Conservation (phyloP, 495 filamentous ascomycete genomes). For the Penicillium dipodomyicola region DNA sequence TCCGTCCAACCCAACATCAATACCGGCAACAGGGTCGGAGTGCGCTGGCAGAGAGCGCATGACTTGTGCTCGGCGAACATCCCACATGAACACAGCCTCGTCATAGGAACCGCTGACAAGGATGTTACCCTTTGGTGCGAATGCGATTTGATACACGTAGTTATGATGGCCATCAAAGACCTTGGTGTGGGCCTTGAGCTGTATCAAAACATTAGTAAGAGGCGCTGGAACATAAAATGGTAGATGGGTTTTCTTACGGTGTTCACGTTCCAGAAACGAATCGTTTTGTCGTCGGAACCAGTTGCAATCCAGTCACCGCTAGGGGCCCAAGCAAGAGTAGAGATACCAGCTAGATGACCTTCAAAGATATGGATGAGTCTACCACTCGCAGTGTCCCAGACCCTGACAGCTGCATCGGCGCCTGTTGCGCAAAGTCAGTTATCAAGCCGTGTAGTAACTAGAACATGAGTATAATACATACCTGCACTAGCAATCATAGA, state of each 20-base stretch:
- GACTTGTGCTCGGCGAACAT: conserved; percentile 75
- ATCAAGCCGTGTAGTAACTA: not conserved
- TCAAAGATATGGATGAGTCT: conserved; percentile 81
- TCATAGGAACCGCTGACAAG: conserved; percentile 93
- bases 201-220: conserved; percentile 8
- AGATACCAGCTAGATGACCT: conserved; percentile 89
- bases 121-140: conserved; percentile 95
- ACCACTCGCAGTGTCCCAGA: conserved; percentile 82
- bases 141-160: conserved; percentile 90
- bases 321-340: conserved; percentile 85
- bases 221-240: conserved; percentile 12
- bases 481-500: conserved; percentile 85
- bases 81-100: conserved; percentile 96
- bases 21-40: conserved; percentile 88
- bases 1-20: conserved; percentile 89
- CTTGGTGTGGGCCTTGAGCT: conserved; percentile 59
- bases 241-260: conserved; percentile 50
- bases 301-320: conserved; percentile 83
- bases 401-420: conserved; percentile 82
- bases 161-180: conserved; percentile 87
- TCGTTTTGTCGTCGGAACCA: conserved; percentile 93
- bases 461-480: conserved; percentile 34
- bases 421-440: conserved; percentile 42
- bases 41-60: conserved; percentile 94
- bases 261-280: conserved; percentile 84